Evolutionary conservation across 2,329 filamentous ascomycete genomes (phyloP), one percentile per base, ranked within the genome.

Genomic region (Curvularia hawaiiensis): DNA sequence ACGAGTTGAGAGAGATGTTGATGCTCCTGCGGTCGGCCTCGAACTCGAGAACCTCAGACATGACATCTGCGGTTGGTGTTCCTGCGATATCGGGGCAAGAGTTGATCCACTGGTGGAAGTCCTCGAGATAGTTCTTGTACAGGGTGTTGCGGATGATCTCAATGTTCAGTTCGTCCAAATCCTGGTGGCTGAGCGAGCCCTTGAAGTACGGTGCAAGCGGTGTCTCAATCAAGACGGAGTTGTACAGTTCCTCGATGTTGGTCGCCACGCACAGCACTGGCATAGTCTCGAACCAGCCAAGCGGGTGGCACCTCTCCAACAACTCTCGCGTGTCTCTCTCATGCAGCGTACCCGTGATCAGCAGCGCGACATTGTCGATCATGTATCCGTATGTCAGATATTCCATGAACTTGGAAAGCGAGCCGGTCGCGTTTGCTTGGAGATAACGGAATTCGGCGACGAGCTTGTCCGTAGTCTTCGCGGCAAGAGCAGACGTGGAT

Each of bases 301-400:
- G 85, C 7, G 95, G 95, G 71, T 99, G 96, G 79, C 96, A 99
- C 78, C 95, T 85, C 74, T 98, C 95, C 52, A 99, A 82, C 62
- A 99, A 85, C 80, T 99, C 95, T 59, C 93, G 88, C 3, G 95
- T 99, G 77, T 99, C 95, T 75, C 95, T 88, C 80, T 99, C 96
- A 79, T 99, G 95, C 30, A 99, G 85, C 12, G 95, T 99, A 61
- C 95, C 95, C 22, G 95, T 99, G 78, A 99, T 99, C 72, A 99
- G 87, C 40, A 99, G 88, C 39, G 96, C 95, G 52, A 99, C 92
- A 72, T 99, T 99, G 80, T 99, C 95, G 79, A 99, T 99, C 95
- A 99, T 99, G 84, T 99, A 99, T 61, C 93, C 94, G 77, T 99
- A 99, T 1, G 95, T 99, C 60, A 99, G 83, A 79, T 97, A 99